Evolutionary conservation across 2,329 filamentous ascomycete species (phyloP).

Genomic region (Didymella keratinophila): DNA sequence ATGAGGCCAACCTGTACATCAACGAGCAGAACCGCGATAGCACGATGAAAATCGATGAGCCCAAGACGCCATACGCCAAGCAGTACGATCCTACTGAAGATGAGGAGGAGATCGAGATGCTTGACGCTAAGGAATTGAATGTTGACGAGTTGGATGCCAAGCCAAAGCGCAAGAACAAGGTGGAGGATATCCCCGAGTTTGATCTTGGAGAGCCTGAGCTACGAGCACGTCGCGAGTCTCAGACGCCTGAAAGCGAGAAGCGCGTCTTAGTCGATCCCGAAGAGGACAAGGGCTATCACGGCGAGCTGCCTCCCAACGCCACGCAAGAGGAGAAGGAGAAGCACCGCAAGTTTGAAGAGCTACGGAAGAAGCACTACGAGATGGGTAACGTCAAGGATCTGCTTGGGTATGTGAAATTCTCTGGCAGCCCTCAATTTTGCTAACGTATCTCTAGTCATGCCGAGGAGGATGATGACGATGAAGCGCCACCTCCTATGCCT

Average conservation of each 20-base stretch:
- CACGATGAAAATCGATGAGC: conserved; percentile 99
- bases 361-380: conserved; percentile 97
- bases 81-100: conserved; percentile 92
- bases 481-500: conserved; percentile 25
- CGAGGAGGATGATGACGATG: conserved; percentile 38
- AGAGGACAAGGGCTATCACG: conserved; percentile 59
- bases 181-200: conserved; percentile 86
- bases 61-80: conserved; percentile 94
- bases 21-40: conserved; percentile 94
- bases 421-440: not conserved
- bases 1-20: conserved; percentile 96
- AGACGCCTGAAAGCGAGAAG: conserved; percentile 65
- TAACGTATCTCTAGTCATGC: conserved; percentile 30
- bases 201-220: conserved; percentile 90
- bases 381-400: conserved; percentile 94
- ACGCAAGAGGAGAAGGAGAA: conserved; percentile 81
- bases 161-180: conserved; percentile 58
- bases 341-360: conserved; percentile 87
- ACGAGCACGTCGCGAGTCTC: conserved; percentile 48
- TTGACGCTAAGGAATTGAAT: conserved; percentile 74
- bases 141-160: conserved; percentile 71
- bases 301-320: conserved; percentile 64
- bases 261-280: conserved; percentile 78
- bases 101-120: conserved; percentile 71
- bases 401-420: conserved; percentile 65